phyloP scores from a whole-genome alignment of 2,329 filamentous ascomycete species.

The Clonostachys rosea region DNA sequence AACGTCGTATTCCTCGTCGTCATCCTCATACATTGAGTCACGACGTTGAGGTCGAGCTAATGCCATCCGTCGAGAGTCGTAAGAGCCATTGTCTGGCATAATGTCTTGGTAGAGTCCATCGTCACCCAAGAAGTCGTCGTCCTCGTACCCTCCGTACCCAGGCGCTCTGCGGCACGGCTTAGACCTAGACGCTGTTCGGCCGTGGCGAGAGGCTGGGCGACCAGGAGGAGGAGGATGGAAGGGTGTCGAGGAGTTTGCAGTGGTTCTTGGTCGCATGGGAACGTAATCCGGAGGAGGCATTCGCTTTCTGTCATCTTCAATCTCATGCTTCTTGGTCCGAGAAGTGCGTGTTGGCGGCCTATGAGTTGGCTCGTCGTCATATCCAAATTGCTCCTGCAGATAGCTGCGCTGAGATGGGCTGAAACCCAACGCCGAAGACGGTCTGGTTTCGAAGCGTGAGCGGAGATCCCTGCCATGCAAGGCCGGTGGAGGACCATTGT shows the following conservation, averaged over 20 bases:
- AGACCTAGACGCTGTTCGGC: neutral
- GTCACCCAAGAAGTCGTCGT: slow-evolving; percentile 29
- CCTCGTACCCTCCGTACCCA: slow-evolving; percentile 5
- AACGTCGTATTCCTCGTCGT: slow-evolving; percentile 30
- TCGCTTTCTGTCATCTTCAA: slow-evolving; percentile 34
- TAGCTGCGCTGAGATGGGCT: neutral
- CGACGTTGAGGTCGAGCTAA: slow-evolving; percentile 24
- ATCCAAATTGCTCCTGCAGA: slow-evolving; percentile 20
- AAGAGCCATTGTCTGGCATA: slow-evolving; percentile 18
- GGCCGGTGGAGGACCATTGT: slow-evolving; percentile 7
- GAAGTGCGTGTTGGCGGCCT: slow-evolving; percentile 33
- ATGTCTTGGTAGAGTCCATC: slow-evolving; percentile 28
- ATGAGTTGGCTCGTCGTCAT: slow-evolving; percentile 24
- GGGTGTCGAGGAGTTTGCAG: slow-evolving; percentile 10
- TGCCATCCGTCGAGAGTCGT: slow-evolving; percentile 22
- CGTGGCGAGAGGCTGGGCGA: slow-evolving; percentile 12
- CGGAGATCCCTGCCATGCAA: slow-evolving; percentile 12
- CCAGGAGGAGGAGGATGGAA: slow-evolving; percentile 20
- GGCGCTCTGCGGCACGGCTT: no score
- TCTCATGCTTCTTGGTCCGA: slow-evolving; percentile 24
- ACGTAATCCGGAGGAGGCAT: slow-evolving; percentile 42
- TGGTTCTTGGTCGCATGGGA: slow-evolving; percentile 12
- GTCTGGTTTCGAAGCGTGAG: slow-evolving; percentile 25
- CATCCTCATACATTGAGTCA: slow-evolving; percentile 29
- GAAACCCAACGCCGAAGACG: slow-evolving; percentile 19